These are phyloP conservation scores for Fraxinus floribunda DNA, from an alignment of 305 asterid genomes.

Conservation along the genomic window DNA sequence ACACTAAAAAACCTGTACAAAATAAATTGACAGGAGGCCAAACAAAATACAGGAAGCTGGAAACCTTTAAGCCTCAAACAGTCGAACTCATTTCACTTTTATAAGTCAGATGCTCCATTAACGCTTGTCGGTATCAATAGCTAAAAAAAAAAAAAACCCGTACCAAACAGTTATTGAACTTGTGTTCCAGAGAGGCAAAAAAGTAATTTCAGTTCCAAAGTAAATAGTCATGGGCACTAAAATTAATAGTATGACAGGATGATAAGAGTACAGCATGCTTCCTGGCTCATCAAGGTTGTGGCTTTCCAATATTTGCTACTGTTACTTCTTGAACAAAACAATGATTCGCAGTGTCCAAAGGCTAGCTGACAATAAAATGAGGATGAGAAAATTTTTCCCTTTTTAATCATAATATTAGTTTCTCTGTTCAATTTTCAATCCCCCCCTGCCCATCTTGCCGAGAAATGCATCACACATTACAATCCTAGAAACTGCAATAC, in stretches of 20 bases:
- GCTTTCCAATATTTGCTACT: background rate
- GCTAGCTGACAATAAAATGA: background rate
- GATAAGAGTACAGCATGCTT: background rate
- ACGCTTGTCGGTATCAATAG: background rate
- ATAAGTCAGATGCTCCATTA: background rate
- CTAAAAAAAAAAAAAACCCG: background rate
- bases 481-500: background rate
- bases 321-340: background rate
- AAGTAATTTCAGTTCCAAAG: background rate
- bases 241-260: background rate
- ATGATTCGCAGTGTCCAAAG: background rate
- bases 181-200: background rate
- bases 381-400: background rate
- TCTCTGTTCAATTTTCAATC: background rate
- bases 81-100: background rate
- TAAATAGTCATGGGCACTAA: background rate
- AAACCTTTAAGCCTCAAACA: background rate
- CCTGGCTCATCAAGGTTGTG: background rate
- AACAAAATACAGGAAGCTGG: background rate
- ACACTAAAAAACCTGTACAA: background rate
- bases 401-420: background rate
- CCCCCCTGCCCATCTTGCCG: background rate
- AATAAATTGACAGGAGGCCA: constrained; percentile 2
- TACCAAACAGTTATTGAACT: background rate
- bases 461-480: background rate